Base-by-base conservation (phyloP, 805 yeast genomes). In the Candida vartiovaarae region DNA sequence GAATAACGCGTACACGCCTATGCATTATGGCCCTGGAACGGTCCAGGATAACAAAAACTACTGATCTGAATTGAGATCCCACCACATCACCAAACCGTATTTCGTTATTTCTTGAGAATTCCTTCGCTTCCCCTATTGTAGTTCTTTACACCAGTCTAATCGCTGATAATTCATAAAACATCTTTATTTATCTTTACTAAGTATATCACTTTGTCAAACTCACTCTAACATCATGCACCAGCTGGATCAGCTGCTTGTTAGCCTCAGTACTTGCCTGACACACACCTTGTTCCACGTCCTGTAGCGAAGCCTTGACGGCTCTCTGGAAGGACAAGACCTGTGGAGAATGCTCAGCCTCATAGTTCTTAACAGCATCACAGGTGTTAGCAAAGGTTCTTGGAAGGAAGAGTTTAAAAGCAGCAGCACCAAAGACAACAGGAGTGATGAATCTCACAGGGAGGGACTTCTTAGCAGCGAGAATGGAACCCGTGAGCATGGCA, bases 401-500 rank as follows among this genome's bases (percentile, higher is more conserved):
- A 72, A 79, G 70, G 58, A 69, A 67, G 25, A 61, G 54, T 30
- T 54, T 59, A 56, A 74, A 72, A 5, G 71, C 65, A 15, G 66
- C 65, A 11, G 68, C 57, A 30, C 81, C 84, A 49, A 78, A 69
- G 0, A 67, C 40, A 11, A 74, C 40, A 2, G 86, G 85, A 4
- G 76, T 62, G 4, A 72, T 31, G 48, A 78, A 74, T 50, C 86
- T 68, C 5, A 72, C 32, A 1, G 77, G 76, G 8, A 78, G 57
- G 1, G 72, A 53, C 51, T 75, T 67, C 48, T 66, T 72, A 45
- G 70, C 67, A 11, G 68, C 75, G 31, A 76, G 47, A 44, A 81
- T 74, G 3, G 84, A 76, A 9, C 84, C 83, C 2, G 77, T 54
- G 48, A 81, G 70, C 4, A 80, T 62, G 5, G 73, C 66, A 1